Conservation (phyloP, 805 yeast species). For the Starmerella stellata region DNA sequence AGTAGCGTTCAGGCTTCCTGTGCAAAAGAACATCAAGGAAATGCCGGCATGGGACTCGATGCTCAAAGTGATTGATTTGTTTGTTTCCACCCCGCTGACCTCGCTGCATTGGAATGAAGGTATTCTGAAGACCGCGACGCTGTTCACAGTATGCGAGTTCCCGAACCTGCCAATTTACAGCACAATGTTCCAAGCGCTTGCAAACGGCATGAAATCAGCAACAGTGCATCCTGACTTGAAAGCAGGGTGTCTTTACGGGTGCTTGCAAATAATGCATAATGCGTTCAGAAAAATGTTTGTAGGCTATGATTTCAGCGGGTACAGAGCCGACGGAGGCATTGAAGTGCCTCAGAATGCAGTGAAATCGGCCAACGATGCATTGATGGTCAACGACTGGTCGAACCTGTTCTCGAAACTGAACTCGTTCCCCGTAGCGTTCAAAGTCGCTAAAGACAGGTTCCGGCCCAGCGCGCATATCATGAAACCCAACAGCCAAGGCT, state of each 20-base stretch:
- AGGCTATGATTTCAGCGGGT: constrained; percentile 30
- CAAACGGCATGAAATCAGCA: constrained; percentile 29
- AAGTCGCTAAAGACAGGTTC: background rate
- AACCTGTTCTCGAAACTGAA: background rate
- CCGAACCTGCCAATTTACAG: constrained; percentile 15
- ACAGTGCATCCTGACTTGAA: constrained; percentile 26
- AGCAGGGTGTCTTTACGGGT: constrained; percentile 40
- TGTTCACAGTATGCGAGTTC: constrained; percentile 14
- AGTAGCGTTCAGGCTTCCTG: constrained; percentile 30
- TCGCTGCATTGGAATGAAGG: constrained; percentile 14
- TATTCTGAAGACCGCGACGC: constrained; percentile 9
- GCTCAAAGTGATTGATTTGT: constrained; percentile 1
- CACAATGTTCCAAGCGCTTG: constrained; percentile 8
- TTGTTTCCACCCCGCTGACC: background rate
- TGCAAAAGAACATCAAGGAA: background rate
- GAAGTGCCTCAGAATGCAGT: constrained; percentile 1
- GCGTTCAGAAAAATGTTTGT: constrained; percentile 29
- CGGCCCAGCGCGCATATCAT: background rate
- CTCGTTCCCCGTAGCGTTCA: background rate
- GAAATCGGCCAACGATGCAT: background rate
- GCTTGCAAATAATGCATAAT: constrained; percentile 35
- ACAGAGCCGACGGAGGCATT: constrained; percentile 2
- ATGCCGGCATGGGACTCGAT: constrained; percentile 1
- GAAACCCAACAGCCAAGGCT: constrained; percentile 7
- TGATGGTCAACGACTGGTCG: constrained; percentile 6